Conservation (phyloP, 257 asterid species). For the Jaltomata sinuosa region DNA sequence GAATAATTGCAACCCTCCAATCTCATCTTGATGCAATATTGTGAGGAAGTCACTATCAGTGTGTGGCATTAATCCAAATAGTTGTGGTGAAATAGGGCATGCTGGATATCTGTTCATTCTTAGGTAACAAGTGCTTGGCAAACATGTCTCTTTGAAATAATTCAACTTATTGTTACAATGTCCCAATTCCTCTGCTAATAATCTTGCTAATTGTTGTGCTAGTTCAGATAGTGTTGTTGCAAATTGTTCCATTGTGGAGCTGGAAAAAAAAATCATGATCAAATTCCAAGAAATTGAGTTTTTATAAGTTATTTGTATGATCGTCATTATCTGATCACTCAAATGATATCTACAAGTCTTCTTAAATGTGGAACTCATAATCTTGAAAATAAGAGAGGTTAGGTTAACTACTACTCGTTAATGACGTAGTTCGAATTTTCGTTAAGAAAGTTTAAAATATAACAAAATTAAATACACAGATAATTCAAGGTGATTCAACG, state of each 20-base stretch:
- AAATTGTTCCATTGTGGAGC: slow-evolving; percentile 59
- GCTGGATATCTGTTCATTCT: slow-evolving; percentile 77
- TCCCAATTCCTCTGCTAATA: slow-evolving; percentile 53
- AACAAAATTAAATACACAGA: no score
- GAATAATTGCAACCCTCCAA: slow-evolving; percentile 75
- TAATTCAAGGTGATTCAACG: no score
- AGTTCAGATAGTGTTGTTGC: slow-evolving; percentile 39
- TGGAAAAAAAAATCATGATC: not conserved
- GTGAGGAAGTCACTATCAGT: slow-evolving; percentile 88
- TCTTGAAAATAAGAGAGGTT: no score
- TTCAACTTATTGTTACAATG: slow-evolving; percentile 12
- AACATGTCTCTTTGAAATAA: slow-evolving; percentile 44
- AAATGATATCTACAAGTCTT: no score
- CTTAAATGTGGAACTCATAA: no score
- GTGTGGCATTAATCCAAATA: slow-evolving; percentile 67
- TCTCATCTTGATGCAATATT: slow-evolving; percentile 60
- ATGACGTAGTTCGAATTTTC: no score
- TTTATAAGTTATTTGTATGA: no score
- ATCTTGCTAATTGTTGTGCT: slow-evolving; percentile 42
- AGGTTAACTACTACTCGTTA: no score
- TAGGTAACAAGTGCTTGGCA: slow-evolving; percentile 49
- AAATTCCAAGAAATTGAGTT: not conserved
- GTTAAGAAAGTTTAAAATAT: no score
- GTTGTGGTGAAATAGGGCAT: slow-evolving; percentile 41
- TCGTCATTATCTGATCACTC: no score